Percentiles rank a stretch among this genome's conserved stretches.
These are phyloP conservation scores for Abelmoschus esculentus DNA, from an alignment of 345 rosid genomes.

Conservation along the genomic window DNA sequence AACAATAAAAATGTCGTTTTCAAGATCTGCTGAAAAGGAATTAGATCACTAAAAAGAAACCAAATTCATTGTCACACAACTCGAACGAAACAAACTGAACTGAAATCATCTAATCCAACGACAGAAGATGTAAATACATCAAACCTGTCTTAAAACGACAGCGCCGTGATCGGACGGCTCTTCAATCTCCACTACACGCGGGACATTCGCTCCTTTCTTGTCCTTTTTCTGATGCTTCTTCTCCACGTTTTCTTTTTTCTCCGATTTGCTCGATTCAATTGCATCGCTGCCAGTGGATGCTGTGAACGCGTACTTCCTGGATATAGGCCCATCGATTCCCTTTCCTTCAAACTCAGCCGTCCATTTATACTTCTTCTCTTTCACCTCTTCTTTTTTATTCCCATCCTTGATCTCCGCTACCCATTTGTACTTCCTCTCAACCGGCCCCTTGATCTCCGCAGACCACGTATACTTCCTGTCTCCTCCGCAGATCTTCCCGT, in stretches of 20 bases:
- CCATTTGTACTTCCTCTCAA: slow-evolving; percentile 68
- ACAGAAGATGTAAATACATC: neutral
- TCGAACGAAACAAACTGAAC: neutral
- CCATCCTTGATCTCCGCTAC: slow-evolving; percentile 49
- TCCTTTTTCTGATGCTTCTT: slow-evolving; percentile 33
- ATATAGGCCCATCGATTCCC: slow-evolving; percentile 40
- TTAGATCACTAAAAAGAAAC: too few species aligned
- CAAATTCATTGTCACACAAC: too few species aligned
- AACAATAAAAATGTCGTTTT: neutral
- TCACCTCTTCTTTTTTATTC: slow-evolving; percentile 25
- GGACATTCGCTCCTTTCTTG: slow-evolving; percentile 34
- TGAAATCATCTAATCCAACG: neutral
- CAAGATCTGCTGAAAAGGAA: neutral
- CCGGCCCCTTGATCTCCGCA: slow-evolving; percentile 62
- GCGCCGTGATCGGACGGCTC: slow-evolving; percentile 42
- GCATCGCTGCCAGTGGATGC: slow-evolving; percentile 47
- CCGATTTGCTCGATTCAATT: slow-evolving; percentile 27
- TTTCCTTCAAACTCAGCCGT: slow-evolving; percentile 65
- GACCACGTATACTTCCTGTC: slow-evolving; percentile 77
- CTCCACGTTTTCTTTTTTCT: slow-evolving; percentile 32
- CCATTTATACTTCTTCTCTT: slow-evolving; percentile 56
- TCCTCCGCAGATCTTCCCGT: slow-evolving; percentile 20
- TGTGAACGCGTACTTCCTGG: slow-evolving; percentile 50
- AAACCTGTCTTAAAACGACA: slow-evolving; percentile 57
- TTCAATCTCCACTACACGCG: slow-evolving; percentile 63